Evolutionary conservation across 768 basidiomycete genomes (phyloP), one percentile per base, ranked within the genome.

Genomic region (Thelephora aurantiotincta): DNA sequence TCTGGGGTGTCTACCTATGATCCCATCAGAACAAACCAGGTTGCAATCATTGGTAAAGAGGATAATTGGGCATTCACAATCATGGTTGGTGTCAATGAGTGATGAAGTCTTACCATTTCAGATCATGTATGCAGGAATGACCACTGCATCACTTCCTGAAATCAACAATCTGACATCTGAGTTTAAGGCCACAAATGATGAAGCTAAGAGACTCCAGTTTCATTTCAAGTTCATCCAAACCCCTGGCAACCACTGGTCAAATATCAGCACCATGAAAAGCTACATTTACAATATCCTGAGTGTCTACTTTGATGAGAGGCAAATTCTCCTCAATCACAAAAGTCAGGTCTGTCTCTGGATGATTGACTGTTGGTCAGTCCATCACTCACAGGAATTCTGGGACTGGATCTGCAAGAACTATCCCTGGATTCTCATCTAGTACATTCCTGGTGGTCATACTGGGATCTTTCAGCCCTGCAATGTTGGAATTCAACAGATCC

Each of bases 31-130:
- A 50, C 56, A 0, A 63, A 64, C 47, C 70, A 72, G 46, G 65
- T 71, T 2, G 41, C 54, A 0, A 48, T 57, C 1, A 41, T 61
- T 2, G 68, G 70, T 0, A 26, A 47, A 11, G 68, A 69, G 1
- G 68, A 71, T 48, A 72, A 72, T 51, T 55, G 60, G 0, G 70
- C 70, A 14, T 65, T 70, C 44, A 71, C 68, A 0, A 23, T 70
- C 0, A 36, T 68, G 11, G 59, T 64, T 7, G 59, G 59, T 0
- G 49, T 59, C 67, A 0, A 51, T 38, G 6, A 50, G 53, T 41
- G 67, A 70, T 0, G 43, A 45, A 0, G 33, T 64, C 11, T 57
- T 71, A 5, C 68, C 65, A 7, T 57, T 68, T 33, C 70, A 71
- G 48, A 57, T 60, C 0, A 61, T 72, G n/a, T 68, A 58, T 45